Conservation (phyloP, 2,329 filamentous ascomycete genomes). For the Fusarium bactridioides region DNA sequence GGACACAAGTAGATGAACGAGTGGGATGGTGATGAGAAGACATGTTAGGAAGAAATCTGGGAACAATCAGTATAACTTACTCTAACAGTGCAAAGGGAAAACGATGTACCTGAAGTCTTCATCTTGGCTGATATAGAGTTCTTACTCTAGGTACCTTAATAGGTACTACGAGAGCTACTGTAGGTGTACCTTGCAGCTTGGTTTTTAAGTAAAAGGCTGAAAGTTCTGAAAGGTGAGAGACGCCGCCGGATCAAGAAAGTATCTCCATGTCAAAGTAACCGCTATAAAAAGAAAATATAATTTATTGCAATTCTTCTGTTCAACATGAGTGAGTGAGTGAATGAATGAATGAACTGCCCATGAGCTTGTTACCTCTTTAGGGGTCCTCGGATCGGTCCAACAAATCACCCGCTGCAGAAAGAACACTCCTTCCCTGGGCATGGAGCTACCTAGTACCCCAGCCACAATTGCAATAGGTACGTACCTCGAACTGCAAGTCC, state of each 20-base stretch:
- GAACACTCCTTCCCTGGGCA: not conserved
- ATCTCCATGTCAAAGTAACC: not conserved
- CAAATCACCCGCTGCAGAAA: constrained; percentile 36
- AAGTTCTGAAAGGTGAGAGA: not conserved
- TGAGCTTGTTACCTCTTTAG: constrained; percentile 8
- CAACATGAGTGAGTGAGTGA: not conserved
- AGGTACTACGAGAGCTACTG: no score
- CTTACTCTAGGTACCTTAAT: not conserved
- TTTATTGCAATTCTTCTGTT: not conserved
- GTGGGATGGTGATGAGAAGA: constrained; percentile 64
- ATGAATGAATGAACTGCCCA: not conserved
- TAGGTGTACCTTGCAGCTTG: no score
- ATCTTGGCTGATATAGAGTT: constrained; percentile 27
- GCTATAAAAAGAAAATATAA: not conserved
- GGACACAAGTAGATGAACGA: constrained; percentile 73
- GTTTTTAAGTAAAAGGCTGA: not conserved
- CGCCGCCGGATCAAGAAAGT: not conserved
- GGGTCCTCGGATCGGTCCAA: constrained; percentile 46
- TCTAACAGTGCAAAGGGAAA: not conserved
- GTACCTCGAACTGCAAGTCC: not conserved
- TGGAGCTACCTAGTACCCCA: not conserved
- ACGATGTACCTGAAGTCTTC: constrained; percentile 29
- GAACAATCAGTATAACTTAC: not conserved
- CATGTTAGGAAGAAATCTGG: constrained; percentile 39
- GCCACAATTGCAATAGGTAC: constrained; percentile 27